These are phyloP conservation scores for Pythium plurisporium DNA, from an alignment of 352 stramenopile species.

Conservation along the genomic window DNA sequence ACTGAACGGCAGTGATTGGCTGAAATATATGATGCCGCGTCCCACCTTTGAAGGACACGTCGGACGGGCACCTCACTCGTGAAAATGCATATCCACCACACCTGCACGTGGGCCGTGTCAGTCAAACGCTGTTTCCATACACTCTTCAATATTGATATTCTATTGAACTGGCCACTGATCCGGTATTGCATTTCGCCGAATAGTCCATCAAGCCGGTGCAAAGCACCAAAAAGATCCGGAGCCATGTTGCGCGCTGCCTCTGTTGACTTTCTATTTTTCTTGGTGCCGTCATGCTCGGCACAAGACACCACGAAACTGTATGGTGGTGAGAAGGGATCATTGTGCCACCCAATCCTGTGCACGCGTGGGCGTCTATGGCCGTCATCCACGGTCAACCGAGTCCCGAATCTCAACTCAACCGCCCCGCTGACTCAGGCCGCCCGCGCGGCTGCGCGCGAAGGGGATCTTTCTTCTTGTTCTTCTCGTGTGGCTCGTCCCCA, in stretches of 20 bases:
- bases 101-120: neutral
- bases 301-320: conserved; percentile 10
- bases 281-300: too few species aligned
- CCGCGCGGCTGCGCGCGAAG: neutral
- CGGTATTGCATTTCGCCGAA: conserved; percentile 9
- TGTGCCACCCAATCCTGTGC: conserved; percentile 15
- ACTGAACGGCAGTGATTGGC: neutral
- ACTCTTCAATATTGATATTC: neutral
- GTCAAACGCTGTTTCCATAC: neutral
- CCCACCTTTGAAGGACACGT: conserved; percentile 4
- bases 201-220: conserved; percentile 19
- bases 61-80: neutral
- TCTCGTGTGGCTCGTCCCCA: too few species aligned
- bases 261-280: conserved; percentile 21
- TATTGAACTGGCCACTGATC: neutral
- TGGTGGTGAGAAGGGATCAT: neutral
- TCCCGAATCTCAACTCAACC: too few species aligned
- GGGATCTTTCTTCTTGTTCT: too few species aligned
- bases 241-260: neutral
- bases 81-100: neutral
- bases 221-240: conserved; percentile 25
- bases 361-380: too few species aligned
- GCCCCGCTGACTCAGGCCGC: too few species aligned
- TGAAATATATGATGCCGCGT: conserved; percentile 1
- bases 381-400: too few species aligned